Percentiles rank a stretch among this genome's conserved stretches.
phyloP scores from a whole-genome alignment of 2,329 filamentous ascomycete species.

The Stachybotrys echinatus region DNA sequence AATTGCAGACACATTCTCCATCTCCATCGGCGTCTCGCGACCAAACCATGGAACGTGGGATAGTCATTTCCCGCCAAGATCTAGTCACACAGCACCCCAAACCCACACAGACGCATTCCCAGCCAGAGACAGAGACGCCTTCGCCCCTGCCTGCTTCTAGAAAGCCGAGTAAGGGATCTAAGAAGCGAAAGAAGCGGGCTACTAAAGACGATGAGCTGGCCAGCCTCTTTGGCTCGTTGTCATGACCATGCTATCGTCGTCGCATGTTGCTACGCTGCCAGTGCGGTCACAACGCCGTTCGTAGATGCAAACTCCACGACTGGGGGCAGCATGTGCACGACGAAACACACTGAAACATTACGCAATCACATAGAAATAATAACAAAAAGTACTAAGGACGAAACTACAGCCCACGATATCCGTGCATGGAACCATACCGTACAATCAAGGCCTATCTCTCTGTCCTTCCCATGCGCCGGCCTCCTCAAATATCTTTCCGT shows the following conservation, averaged over 20 bases:
- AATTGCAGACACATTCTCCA: not conserved
- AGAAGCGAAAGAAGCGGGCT: constrained; percentile 48
- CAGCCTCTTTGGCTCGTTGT: constrained; percentile 60
- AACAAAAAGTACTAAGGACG: constrained; percentile 16
- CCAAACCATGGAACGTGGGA: not conserved
- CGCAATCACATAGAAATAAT: constrained; percentile 10
- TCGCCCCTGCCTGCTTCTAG: constrained; percentile 2
- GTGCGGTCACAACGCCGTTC: too few relatives aligned
- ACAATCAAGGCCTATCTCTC: constrained; percentile 18
- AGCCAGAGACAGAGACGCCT: not conserved
- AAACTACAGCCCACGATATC: constrained; percentile 4
- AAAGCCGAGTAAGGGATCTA: constrained; percentile 29
- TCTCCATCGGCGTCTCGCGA: not conserved
- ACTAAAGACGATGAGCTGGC: constrained; percentile 64
- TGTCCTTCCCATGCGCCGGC: constrained; percentile 20
- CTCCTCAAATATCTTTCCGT: constrained; percentile 7
- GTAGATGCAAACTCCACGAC: too few relatives aligned
- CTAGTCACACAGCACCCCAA: not conserved
- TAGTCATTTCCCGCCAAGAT: constrained; percentile 1
- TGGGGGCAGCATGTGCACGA: not conserved
- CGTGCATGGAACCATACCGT: constrained; percentile 13
- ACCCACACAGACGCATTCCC: not conserved
- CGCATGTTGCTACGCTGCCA: too few relatives aligned
- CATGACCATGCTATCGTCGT: too few relatives aligned
- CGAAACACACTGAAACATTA: constrained; percentile 1